Conservation (phyloP, 1,284 basidiomycete genomes). For the Salmacisia buchloeana region DNA sequence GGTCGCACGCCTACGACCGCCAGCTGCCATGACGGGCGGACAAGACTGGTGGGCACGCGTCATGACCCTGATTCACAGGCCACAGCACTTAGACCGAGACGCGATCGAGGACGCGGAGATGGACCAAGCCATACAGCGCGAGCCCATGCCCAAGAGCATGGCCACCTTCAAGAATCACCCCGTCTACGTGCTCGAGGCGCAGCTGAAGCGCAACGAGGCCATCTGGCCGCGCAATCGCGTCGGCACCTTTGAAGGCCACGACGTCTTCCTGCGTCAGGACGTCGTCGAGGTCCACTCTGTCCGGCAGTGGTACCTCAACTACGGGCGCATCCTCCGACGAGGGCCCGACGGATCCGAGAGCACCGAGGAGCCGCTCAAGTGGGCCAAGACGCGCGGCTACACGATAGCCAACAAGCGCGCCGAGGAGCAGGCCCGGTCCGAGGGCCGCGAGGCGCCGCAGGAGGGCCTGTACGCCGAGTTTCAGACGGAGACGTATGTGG, state of each 20-base stretch:
- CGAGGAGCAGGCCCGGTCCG: slow-evolving; percentile 65
- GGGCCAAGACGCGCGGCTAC: slow-evolving; percentile 76
- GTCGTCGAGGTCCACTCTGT: slow-evolving; percentile 79
- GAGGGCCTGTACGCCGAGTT: slow-evolving; percentile 72
- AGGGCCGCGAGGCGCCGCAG: slow-evolving; percentile 53
- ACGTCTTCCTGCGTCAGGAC: slow-evolving; percentile 80
- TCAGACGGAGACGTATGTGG: slow-evolving; percentile 77
- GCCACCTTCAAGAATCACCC: slow-evolving; percentile 94
- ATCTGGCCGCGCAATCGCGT: slow-evolving; percentile 72
- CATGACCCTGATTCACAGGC: slow-evolving; percentile 51
- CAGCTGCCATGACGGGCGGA: slow-evolving; percentile 61
- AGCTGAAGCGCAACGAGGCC: slow-evolving; percentile 81
- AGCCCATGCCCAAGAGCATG: slow-evolving; percentile 91
- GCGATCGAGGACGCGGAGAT: slow-evolving; percentile 92
- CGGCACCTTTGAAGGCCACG: slow-evolving; percentile 84
- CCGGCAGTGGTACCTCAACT: slow-evolving; percentile 84
- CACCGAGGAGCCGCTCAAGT: slow-evolving; percentile 79
- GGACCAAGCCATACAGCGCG: slow-evolving; percentile 67
- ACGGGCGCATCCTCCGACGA: slow-evolving; percentile 65
- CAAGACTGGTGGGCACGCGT: slow-evolving; percentile 69
- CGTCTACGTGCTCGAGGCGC: slow-evolving; percentile 79
- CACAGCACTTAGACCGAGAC: slow-evolving; percentile 64
- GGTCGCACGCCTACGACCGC: slow-evolving; percentile 73
- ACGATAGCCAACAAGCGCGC: slow-evolving; percentile 78
- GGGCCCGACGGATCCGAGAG: slow-evolving; percentile 34